phyloP scores from a whole-genome alignment of 2,329 filamentous ascomycete species.

The Ophiosphaerella narmari region DNA sequence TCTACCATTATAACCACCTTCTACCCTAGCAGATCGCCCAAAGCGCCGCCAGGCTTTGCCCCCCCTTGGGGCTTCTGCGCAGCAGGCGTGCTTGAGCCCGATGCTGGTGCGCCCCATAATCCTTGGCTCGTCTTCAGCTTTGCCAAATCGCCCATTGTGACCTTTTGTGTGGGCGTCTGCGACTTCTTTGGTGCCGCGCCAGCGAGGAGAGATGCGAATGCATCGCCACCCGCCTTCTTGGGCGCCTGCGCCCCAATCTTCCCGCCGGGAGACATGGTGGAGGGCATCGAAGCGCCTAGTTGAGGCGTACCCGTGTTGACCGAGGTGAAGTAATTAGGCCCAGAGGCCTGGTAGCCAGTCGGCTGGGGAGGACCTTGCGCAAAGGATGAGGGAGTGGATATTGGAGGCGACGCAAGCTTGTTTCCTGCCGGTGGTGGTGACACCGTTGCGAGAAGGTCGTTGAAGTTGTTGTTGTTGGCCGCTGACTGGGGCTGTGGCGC shows the following conservation, averaged over 20 bases:
- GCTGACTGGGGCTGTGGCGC: slow-evolving; percentile 85
- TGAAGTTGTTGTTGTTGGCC: slow-evolving; percentile 78
- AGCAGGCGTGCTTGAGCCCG: slow-evolving; percentile 38
- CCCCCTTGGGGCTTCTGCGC: slow-evolving; percentile 32
- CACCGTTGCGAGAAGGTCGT: slow-evolving; percentile 80
- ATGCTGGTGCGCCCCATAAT: slow-evolving; percentile 80
- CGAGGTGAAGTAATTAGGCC: slow-evolving; percentile 95
- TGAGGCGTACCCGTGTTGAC: slow-evolving; percentile 56
- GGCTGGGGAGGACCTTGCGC: slow-evolving; percentile 62
- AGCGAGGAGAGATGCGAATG: slow-evolving; percentile 86
- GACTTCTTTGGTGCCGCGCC: slow-evolving; percentile 77
- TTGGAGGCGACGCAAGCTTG: slow-evolving; percentile 57
- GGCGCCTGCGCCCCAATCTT: slow-evolving; percentile 48
- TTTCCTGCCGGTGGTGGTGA: slow-evolving; percentile 67
- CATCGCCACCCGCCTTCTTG: slow-evolving; percentile 70
- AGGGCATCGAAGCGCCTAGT: slow-evolving; percentile 48
- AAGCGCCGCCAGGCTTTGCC: slow-evolving; percentile 42
- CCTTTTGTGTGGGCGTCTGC: slow-evolving; percentile 62
- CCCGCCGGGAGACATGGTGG: slow-evolving; percentile 45
- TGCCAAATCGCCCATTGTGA: slow-evolving; percentile 90
- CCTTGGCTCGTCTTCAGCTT: slow-evolving; percentile 96
- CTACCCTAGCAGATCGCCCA: slow-evolving; percentile 44
- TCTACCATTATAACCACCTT: background rate
- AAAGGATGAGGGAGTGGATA: slow-evolving; percentile 42
- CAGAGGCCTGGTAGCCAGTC: slow-evolving; percentile 71